These are phyloP conservation scores for Penicillium brevicompactum DNA, from an alignment of 2,329 filamentous ascomycete species.

Conservation along the genomic window DNA sequence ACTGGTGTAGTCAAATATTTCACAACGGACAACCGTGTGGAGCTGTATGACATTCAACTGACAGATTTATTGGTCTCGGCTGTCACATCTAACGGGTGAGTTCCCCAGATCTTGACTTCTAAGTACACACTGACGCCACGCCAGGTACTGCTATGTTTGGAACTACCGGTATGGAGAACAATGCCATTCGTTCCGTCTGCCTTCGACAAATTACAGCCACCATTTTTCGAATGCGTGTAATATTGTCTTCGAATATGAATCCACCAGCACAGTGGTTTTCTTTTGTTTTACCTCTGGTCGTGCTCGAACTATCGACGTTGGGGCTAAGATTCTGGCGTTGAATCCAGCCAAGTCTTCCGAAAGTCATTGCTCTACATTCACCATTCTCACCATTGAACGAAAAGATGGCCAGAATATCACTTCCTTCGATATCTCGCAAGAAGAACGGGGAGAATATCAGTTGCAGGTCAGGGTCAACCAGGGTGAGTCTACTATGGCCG, in stretches of 20 bases:
- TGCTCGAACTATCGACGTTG: slow-evolving; percentile 16
- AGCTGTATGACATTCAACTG: slow-evolving; percentile 3
- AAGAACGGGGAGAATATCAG: not conserved
- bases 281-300: slow-evolving; percentile 12
- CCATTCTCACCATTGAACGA: not conserved
- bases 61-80: slow-evolving; percentile 8
- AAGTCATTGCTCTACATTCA: no score
- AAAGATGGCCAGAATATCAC: not conserved
- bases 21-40: slow-evolving; percentile 16
- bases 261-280: slow-evolving; percentile 27
- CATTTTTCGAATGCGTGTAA: slow-evolving; percentile 25
- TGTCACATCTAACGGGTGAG: slow-evolving; percentile 4
- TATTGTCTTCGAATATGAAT: slow-evolving; percentile 22
- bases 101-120: not conserved
- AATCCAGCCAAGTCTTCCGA: not conserved
- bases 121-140: no score
- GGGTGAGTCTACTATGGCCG: no score
- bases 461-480: not conserved
- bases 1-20: not conserved
- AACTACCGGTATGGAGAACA: slow-evolving; percentile 23
- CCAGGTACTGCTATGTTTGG: slow-evolving; percentile 37
- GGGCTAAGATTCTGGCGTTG: not conserved
- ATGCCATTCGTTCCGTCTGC: slow-evolving; percentile 29
- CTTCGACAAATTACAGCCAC: slow-evolving; percentile 17
- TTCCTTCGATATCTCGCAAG: fast-evolving